Conservation (phyloP, 2,329 filamentous ascomycete species). For the Colletotrichum karsti region DNA sequence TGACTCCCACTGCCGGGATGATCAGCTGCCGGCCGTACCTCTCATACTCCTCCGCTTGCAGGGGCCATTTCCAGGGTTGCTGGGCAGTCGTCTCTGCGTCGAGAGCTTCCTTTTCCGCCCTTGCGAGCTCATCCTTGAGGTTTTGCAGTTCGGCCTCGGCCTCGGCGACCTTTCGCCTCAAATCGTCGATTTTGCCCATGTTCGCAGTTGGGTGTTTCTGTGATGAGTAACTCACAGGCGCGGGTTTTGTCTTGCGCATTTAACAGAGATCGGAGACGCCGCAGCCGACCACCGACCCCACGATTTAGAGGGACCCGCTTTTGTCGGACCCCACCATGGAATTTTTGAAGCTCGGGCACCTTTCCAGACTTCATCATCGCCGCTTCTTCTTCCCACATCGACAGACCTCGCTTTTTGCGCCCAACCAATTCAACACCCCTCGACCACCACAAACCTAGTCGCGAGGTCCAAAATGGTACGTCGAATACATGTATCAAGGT, state of each 20-base stretch:
- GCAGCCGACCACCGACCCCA: conserved; percentile 20
- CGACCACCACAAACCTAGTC: background rate
- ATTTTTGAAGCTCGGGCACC: conserved; percentile 21
- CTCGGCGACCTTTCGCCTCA: conserved; percentile 56
- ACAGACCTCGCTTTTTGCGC: background rate
- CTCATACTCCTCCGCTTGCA: conserved; percentile 78
- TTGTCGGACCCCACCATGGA: conserved; percentile 3
- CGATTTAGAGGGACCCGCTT: background rate
- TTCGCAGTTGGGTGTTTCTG: background rate
- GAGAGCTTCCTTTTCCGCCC: conserved; percentile 42
- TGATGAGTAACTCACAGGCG: background rate
- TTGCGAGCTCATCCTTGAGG: conserved; percentile 54
- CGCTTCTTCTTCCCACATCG: background rate
- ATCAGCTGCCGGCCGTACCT: conserved; percentile 94
- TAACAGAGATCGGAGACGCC: conserved; percentile 7
- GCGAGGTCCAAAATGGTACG: conserved; percentile 4
- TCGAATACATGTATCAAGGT: rapidly evolving
- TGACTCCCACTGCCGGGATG: conserved; percentile 80
- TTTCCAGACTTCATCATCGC: background rate
- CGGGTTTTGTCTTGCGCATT: background rate
- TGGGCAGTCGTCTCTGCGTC: conserved; percentile 14
- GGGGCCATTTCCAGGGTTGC: conserved; percentile 68
- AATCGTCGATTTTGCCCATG: conserved; percentile 49
- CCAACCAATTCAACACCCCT: rapidly evolving
- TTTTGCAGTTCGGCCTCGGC: conserved; percentile 57